A percentile compares a stretch with the other conserved stretches of the same genome.
Evolutionary conservation across 208 protist species (phyloP).

Genomic region (Naegleria fowleri): DNA sequence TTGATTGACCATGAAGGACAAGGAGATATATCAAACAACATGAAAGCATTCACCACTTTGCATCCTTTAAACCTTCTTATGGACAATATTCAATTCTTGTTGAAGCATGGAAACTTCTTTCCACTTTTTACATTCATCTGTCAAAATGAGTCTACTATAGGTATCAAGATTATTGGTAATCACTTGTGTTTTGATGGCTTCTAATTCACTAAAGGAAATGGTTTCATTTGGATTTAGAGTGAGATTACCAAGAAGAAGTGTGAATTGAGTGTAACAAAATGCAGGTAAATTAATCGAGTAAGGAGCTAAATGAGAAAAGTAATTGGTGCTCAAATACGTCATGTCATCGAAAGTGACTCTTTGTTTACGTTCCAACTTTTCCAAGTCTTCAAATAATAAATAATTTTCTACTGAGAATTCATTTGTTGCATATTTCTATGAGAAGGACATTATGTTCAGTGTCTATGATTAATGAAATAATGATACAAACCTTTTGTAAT

Average conservation of each 20-base stretch:
- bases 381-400: neutral
- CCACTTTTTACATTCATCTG: neutral
- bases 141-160: neutral
- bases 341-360: neutral
- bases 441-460: too few species aligned
- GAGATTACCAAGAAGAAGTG: neutral
- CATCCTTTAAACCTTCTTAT: too few species aligned
- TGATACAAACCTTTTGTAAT: too few species aligned
- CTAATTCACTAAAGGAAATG: neutral
- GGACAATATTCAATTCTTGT: neutral
- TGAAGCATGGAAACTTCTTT: neutral
- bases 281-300: neutral
- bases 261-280: neutral
- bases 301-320: neutral
- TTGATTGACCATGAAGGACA: too few species aligned
- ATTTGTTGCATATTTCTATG: neutral
- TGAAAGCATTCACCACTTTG: too few species aligned
- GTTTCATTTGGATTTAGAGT: neutral
- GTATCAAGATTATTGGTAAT: neutral
- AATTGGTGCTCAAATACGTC: neutral
- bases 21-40: too few species aligned
- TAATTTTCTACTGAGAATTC: neutral
- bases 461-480: too few species aligned
- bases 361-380: neutral
- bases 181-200: neutral